Conservation (phyloP, 352 stramenopile genomes). For the Globisporangium orthogonon region DNA sequence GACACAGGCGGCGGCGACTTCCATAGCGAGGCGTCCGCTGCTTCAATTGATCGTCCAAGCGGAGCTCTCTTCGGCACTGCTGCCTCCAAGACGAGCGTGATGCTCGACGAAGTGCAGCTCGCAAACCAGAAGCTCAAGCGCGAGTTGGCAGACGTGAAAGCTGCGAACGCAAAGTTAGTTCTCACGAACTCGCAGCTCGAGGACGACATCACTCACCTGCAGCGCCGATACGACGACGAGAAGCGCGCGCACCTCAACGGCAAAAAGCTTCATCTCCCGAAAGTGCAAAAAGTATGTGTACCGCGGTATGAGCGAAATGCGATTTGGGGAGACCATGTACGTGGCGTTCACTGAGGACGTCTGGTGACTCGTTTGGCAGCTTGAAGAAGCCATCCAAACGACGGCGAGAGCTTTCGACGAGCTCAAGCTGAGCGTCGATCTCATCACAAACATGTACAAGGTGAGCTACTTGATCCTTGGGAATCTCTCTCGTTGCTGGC, state of each 20-base stretch:
- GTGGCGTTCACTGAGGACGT: not conserved
- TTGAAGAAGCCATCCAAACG: conserved; percentile 57
- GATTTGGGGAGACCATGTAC: not conserved
- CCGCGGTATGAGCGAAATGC: not conserved
- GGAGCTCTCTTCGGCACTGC: not conserved
- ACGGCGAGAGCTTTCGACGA: conserved; percentile 60
- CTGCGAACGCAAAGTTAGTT: conserved; percentile 45
- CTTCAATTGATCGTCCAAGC: not conserved
- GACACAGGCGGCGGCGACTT: not conserved
- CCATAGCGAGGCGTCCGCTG: not conserved
- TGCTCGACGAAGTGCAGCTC: conserved; percentile 57
- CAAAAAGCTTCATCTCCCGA: conserved; percentile 60
- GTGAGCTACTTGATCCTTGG: conserved; percentile 7
- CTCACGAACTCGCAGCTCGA: conserved; percentile 71
- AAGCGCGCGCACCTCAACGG: conserved; percentile 58
- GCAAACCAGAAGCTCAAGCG: conserved; percentile 69
- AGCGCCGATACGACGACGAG: conserved; percentile 63
- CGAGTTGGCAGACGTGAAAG: conserved; percentile 56
- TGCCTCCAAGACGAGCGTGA: conserved; percentile 9
- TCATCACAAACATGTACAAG: conserved; percentile 88
- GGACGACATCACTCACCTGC: conserved; percentile 59
- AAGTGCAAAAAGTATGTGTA: conserved; percentile 47
- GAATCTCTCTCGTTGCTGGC: not conserved
- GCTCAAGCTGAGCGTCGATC: conserved; percentile 77
- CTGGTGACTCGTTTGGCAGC: conserved; percentile 12